These are phyloP conservation scores for Globisporangium solare DNA, from an alignment of 352 stramenopile genomes.

Conservation along the genomic window DNA sequence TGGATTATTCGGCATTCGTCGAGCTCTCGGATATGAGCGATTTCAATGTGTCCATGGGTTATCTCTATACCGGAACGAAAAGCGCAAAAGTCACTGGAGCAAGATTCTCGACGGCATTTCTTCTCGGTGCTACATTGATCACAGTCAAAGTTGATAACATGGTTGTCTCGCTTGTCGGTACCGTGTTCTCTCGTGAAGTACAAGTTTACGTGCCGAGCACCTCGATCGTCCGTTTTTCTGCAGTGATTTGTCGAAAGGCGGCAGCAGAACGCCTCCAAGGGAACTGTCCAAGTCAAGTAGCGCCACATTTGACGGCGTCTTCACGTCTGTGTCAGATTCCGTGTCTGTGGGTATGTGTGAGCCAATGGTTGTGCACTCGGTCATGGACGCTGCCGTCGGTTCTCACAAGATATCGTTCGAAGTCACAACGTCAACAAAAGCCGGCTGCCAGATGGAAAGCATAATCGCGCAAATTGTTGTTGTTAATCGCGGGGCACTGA, in stretches of 20 bases:
- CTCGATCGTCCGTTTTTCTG: slow-evolving; percentile 34
- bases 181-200: slow-evolving; percentile 30
- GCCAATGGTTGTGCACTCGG: slow-evolving; percentile 36
- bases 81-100: slow-evolving; percentile 42
- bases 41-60: slow-evolving; percentile 26
- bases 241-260: slow-evolving; percentile 40
- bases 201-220: slow-evolving; percentile 26
- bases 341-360: slow-evolving; percentile 28
- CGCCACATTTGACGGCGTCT: slow-evolving; percentile 34
- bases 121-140: slow-evolving; percentile 26
- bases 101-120: slow-evolving; percentile 26
- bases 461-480: slow-evolving; percentile 30
- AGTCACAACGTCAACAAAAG: slow-evolving; percentile 27
- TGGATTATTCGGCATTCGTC: slow-evolving; percentile 46
- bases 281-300: slow-evolving; percentile 25
- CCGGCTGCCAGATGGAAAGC: slow-evolving; percentile 35
- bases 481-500: slow-evolving; percentile 31
- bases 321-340: slow-evolving; percentile 25
- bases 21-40: slow-evolving; percentile 7
- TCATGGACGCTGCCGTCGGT: slow-evolving; percentile 26
- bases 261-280: slow-evolving; percentile 32
- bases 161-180: slow-evolving; percentile 10
- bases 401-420: slow-evolving; percentile 29
- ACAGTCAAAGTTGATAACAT: slow-evolving; percentile 20
- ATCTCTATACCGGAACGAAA: slow-evolving; percentile 35